Conservation (phyloP, 805 yeast genomes). For the Kodamaea sagamina region DNA sequence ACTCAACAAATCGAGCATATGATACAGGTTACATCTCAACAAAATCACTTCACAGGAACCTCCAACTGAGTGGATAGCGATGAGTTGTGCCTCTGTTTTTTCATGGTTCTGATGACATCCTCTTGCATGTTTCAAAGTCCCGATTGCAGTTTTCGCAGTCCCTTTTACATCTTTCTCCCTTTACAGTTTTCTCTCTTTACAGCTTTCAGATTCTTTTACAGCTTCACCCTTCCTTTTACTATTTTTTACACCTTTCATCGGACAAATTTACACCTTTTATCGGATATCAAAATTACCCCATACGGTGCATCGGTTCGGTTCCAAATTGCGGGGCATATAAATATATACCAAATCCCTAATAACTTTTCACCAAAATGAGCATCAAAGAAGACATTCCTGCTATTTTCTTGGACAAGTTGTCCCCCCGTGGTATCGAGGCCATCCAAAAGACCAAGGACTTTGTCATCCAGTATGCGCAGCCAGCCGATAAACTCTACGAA, state of each 20-base stretch:
- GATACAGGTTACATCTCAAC: too few species aligned
- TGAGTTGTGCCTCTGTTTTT: too few species aligned
- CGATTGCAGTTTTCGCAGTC: too few species aligned
- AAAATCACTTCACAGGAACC: too few species aligned
- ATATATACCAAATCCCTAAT: neutral
- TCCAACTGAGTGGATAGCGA: too few species aligned
- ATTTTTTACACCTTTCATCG: constrained; percentile 1
- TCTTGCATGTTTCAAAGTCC: too few species aligned
- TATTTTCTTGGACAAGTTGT: constrained; percentile 36
- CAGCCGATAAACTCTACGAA: constrained; percentile 51
- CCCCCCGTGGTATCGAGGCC: constrained; percentile 39
- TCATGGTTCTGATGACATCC: too few species aligned
- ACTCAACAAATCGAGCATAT: too few species aligned
- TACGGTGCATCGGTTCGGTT: neutral
- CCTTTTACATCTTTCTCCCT: too few species aligned
- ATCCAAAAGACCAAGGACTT: constrained; percentile 47
- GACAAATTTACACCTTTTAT: constrained; percentile 1
- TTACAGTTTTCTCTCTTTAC: too few species aligned
- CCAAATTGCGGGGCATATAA: constrained; percentile 3
- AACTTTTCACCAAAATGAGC: constrained; percentile 15
- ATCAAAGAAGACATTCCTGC: constrained; percentile 42
- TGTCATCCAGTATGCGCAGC: constrained; percentile 57
- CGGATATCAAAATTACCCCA: neutral
- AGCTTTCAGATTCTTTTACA: too few species aligned
- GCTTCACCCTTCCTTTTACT: too few species aligned